phyloP scores from a whole-genome alignment of 1,139 yeast genomes.

The Yamadazyma epiphylla region DNA sequence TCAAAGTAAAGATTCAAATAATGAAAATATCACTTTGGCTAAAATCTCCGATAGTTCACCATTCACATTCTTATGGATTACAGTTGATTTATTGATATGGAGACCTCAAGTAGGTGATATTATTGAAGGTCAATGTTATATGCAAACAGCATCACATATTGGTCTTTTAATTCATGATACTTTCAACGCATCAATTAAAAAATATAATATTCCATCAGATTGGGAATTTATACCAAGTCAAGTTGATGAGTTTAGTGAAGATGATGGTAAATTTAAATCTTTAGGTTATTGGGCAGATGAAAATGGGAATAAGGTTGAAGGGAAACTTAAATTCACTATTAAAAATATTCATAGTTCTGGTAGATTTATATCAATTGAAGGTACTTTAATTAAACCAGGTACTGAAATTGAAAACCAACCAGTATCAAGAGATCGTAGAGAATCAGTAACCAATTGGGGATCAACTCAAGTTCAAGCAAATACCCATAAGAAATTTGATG shows the following conservation, averaged over 20 bases:
- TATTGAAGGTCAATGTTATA: conserved; percentile 80
- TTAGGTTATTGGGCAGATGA: conserved; percentile 87
- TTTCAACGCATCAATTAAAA: conserved; percentile 89
- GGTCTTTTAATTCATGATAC: conserved; percentile 90
- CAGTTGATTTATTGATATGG: conserved; percentile 86
- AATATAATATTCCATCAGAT: conserved; percentile 71
- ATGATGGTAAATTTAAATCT: conserved; percentile 37
- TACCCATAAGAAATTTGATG: conserved; percentile 43
- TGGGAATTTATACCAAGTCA: conserved; percentile 86
- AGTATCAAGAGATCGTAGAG: conserved; percentile 33
- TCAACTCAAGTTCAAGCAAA: conserved; percentile 2
- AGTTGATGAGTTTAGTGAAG: conserved; percentile 47
- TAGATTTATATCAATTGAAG: conserved; percentile 79
- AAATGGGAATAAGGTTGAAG: conserved; percentile 69
- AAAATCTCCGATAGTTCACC: conserved; percentile 80
- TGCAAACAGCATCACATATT: conserved; percentile 94
- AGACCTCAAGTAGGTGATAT: conserved; percentile 80
- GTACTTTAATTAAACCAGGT: conserved; percentile 69
- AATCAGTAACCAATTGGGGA: conserved; percentile 9
- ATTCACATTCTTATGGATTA: conserved; percentile 81
- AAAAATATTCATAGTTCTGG: conserved; percentile 75
- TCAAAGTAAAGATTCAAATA: conserved; percentile 27
- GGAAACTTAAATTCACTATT: conserved; percentile 71
- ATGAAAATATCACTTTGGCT: conserved; percentile 40
- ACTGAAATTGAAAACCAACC: conserved; percentile 55